phyloP scores from a whole-genome alignment of 2,329 filamentous ascomycete genomes.

The Trichoderma sp. region DNA sequence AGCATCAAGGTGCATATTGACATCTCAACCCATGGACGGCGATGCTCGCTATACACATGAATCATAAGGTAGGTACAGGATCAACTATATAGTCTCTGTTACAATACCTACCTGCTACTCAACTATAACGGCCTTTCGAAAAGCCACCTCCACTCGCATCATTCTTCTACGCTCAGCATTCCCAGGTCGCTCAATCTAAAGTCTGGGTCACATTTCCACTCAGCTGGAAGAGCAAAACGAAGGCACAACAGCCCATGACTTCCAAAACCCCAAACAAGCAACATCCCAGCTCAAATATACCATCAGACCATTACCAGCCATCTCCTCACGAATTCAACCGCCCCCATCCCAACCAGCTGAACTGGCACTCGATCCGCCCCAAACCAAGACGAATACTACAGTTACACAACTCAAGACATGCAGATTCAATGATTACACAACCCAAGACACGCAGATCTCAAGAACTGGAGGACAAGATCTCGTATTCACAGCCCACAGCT shows the following conservation, averaged over 20 bases:
- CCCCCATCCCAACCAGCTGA: conserved; percentile 9
- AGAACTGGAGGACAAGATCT: not conserved
- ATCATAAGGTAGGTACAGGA: too few species aligned
- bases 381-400: not conserved
- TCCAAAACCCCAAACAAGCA: not conserved
- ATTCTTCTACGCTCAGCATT: too few species aligned
- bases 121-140: too few species aligned
- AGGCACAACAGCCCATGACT: not conserved
- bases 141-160: too few species aligned
- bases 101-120: too few species aligned
- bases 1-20: too few species aligned
- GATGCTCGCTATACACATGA: too few species aligned
- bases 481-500: conserved; percentile 3
- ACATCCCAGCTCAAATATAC: conserved; percentile 6
- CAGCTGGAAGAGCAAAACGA: not conserved
- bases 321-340: not conserved
- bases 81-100: too few species aligned
- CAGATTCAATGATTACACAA: not conserved
- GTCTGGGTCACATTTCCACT: too few species aligned
- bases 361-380: conserved; percentile 19
- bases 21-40: too few species aligned
- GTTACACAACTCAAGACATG: not conserved
- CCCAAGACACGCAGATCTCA: not conserved
- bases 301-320: conserved; percentile 11
- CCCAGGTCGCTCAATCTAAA: too few species aligned